Evolutionary conservation across 192 early-diverging fungal species (phyloP), one percentile per base, ranked within the genome.

Genomic region (Entomortierella lignicola): DNA sequence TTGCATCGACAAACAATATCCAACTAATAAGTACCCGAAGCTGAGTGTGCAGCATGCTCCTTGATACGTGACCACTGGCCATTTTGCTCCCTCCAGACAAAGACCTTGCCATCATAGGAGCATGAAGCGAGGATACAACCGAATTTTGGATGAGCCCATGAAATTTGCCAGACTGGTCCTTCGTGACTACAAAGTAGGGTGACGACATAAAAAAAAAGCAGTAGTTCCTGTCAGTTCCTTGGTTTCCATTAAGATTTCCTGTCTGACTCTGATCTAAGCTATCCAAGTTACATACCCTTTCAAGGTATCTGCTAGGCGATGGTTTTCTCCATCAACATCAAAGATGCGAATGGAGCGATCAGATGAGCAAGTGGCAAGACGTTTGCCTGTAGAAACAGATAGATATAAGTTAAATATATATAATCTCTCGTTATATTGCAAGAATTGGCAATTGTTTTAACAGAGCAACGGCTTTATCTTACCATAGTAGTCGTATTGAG

Each of bases 131-230:
- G 85, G 47, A 99, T 92, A 71, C 85, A 92, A 54, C 97, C 97
- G 85, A 94, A 99, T 82, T 97, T 97, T 44, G 98, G 98, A 74
- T 99, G 98, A 17, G 97, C 96, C 98, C 98, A 99, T 20, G 96
- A 87, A 25, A 99, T 93, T 77, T 97, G 96, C 98, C 98, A 99
- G n/a, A 99, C 97, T 4, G 98, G 98, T 25, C 96, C 97, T 52
- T 94, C 91, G 80, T 99, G 97, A 39, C 93, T 96, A 81, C 63
- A 84, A 53, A 41, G 15, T 18, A 21, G 8, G 25, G 34, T 41
- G 18, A 58, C 1, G 39, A 21, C 5, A 53, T 15, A 17, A 47
- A 52, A 43, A 15, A 47, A 47, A 20, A 20, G 20, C 2, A 20
- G 17, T 12, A 20, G 44, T 20, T 20, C 43, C 37, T 77, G 27